Conservation (phyloP, 352 stramenopile species). For the Globisporangium abappressorium region DNA sequence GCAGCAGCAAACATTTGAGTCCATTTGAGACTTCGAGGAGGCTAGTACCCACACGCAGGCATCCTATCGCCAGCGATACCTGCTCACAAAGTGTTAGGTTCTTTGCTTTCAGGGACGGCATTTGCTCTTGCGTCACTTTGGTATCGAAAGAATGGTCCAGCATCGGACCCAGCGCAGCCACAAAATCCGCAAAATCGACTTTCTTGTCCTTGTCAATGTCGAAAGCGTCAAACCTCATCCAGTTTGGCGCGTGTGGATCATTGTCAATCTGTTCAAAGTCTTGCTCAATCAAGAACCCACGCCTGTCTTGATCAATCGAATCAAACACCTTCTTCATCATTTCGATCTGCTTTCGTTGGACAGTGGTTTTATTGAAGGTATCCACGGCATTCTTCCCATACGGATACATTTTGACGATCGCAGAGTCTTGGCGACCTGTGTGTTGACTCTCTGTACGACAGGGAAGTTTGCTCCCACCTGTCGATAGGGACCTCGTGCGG, state of each 20-base stretch:
- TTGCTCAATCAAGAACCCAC: slow-evolving; percentile 30
- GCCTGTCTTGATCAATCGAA: slow-evolving; percentile 32
- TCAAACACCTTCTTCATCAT: slow-evolving; percentile 49
- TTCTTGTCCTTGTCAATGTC: slow-evolving; percentile 48
- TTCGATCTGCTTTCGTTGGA: slow-evolving; percentile 41
- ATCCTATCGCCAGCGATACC: slow-evolving; percentile 36
- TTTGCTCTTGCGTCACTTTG: not conserved
- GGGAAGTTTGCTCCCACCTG: not conserved
- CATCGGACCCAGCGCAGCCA: slow-evolving; percentile 44
- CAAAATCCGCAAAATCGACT: slow-evolving; percentile 55
- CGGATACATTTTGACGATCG: slow-evolving; percentile 50
- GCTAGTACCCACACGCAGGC: slow-evolving; percentile 31
- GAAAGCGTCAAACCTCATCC: slow-evolving; percentile 47
- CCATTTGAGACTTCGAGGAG: slow-evolving; percentile 16
- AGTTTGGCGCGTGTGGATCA: slow-evolving; percentile 22
- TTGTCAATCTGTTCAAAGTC: slow-evolving; percentile 26
- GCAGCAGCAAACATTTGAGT: slow-evolving; percentile 30
- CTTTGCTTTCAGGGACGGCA: slow-evolving; percentile 2
- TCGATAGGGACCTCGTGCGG: not conserved
- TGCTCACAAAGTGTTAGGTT: slow-evolving; percentile 39
- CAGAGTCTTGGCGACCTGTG: not conserved
- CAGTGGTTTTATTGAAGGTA: slow-evolving; percentile 41
- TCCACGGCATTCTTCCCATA: slow-evolving; percentile 56
- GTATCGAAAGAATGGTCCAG: slow-evolving; percentile 55
- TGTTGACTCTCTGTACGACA: not conserved